Evolutionary conservation across 2,329 filamentous ascomycete species (phyloP).

Genomic region (Microdochium bolleyi): DNA sequence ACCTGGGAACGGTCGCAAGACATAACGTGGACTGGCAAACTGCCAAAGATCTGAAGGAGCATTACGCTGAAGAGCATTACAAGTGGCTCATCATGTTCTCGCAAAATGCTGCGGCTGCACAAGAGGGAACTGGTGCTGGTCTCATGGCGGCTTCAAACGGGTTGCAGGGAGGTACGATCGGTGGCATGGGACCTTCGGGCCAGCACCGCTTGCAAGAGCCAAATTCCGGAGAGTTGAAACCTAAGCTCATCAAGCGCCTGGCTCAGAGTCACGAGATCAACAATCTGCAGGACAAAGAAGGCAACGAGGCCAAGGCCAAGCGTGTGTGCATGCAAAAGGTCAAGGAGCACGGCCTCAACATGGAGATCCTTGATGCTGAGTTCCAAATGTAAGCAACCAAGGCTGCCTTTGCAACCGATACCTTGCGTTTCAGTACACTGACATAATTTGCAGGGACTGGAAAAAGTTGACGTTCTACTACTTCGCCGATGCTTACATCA

Average conservation of each 20-base stretch:
- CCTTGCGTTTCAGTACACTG: constrained; percentile 13
- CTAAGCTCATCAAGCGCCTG: constrained; percentile 93
- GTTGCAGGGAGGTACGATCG: constrained; percentile 62
- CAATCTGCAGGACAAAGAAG: constrained; percentile 87
- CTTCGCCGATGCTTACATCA: constrained; percentile 96
- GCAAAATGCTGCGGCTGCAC: constrained; percentile 58
- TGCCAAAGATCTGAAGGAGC: constrained; percentile 82
- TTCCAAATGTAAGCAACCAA: constrained; percentile 81
- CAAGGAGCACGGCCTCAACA: constrained; percentile 85
- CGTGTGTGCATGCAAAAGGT: constrained; percentile 95
- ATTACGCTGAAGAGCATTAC: constrained; percentile 92
- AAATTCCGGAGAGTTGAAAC: constrained; percentile 71
- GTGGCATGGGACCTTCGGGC: constrained; percentile 68
- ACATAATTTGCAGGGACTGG: constrained; percentile 68
- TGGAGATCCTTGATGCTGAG: constrained; percentile 98
- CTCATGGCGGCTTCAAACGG: constrained; percentile 56
- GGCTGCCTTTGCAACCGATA: background rate
- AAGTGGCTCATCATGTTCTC: constrained; percentile 99
- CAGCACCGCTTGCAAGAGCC: constrained; percentile 68
- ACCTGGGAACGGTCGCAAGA: constrained; percentile 85
- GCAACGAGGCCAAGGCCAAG: constrained; percentile 95
- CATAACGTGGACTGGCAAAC: constrained; percentile 82
- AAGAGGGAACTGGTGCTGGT: constrained; percentile 53
- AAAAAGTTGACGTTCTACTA: constrained; percentile 99
- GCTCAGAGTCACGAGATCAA: constrained; percentile 88